Evolutionary conservation across 208 protist genomes (phyloP), one percentile per base, ranked within the genome.

Genomic region (Wallacemonas rigidus): DNA sequence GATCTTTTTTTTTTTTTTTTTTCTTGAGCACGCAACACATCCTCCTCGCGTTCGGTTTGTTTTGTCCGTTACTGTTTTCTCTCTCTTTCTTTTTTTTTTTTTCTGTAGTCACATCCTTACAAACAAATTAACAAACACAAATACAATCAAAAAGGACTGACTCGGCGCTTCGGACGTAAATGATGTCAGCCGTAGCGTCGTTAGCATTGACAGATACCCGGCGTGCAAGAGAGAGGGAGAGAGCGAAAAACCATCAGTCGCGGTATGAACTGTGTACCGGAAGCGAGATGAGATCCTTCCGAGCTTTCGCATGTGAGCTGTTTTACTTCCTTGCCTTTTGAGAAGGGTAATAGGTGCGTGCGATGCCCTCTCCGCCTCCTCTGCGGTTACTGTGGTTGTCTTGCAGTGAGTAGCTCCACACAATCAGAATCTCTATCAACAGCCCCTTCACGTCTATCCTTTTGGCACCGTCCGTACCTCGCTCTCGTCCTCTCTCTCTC

Each of bases 1-100:
- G 26, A 43, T 54, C 6, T 53, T 65, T 6, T 65, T 65, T 65
- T 48, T 65, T 65, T 65, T 48, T 45, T 41, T 44, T 65, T 65
- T 43, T 65, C 6, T 65, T 51, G 47, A 51, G 14, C 47, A 51
- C 47, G 47, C 47, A 51, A 1, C 14, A 15, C 47, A 51, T 51
- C 0, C 26, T 26, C 14, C 47, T 14, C 47, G 14, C 17, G 54
- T 58, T 58, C 35, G 9, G 54, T 58, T 58, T 58, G 54, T 58
- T 58, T 58, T 26, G 26, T 26, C 0, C 26, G 26, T 53, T 53
- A 9, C 14, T 53, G 8, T 53, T 53, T 57, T 57, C 26, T 1
- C 53, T 57, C 53, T 38, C 14, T 36, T 17, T 17, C 15, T n/a
- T 57, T 8, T 57, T 8, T 57, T 57, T 57, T 57, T 57, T 6